These are phyloP conservation scores for Tephrocybe sp. DNA, from an alignment of 768 basidiomycete genomes.

Conservation along the genomic window DNA sequence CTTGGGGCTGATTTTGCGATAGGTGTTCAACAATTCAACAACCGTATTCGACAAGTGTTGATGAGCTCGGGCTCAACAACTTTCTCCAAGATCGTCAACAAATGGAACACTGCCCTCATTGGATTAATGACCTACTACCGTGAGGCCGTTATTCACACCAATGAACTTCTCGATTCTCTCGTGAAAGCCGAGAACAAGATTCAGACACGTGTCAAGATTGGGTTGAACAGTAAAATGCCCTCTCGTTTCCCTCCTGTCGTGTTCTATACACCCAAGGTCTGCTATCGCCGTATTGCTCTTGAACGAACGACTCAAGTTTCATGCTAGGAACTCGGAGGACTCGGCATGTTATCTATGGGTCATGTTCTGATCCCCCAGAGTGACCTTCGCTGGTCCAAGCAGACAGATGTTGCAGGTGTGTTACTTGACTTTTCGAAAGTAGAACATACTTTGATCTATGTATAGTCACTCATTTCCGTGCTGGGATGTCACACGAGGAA, in stretches of 20 bases:
- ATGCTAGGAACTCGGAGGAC: slow-evolving; percentile 81
- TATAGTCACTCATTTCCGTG: slow-evolving; percentile 95
- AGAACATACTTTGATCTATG: slow-evolving; percentile 2
- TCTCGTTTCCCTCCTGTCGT: slow-evolving; percentile 97
- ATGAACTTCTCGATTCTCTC: slow-evolving; percentile 90
- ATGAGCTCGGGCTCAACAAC: slow-evolving; percentile 99
- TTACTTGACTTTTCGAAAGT: background rate
- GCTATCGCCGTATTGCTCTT: slow-evolving; percentile 8
- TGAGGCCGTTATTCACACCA: slow-evolving; percentile 96
- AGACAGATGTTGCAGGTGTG: slow-evolving; percentile 89
- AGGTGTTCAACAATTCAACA: slow-evolving; percentile 96
- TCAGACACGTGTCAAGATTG: slow-evolving; percentile 99
- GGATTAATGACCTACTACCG: slow-evolving; percentile 98
- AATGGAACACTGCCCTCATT: slow-evolving; percentile 95
- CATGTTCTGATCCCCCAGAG: slow-evolving; percentile 98
- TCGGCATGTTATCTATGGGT: slow-evolving; percentile 99
- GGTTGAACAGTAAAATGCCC: slow-evolving; percentile 99
- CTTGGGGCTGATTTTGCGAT: slow-evolving; percentile 9
- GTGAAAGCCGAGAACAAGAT: slow-evolving; percentile 99
- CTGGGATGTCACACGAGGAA: slow-evolving; percentile 96
- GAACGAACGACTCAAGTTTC: background rate
- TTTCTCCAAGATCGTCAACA: slow-evolving; percentile 98
- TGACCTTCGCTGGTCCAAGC: slow-evolving; percentile 96
- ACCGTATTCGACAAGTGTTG: slow-evolving; percentile 91
- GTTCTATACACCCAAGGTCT: slow-evolving; percentile 91